Evolutionary conservation across 164 flowering plant species (phyloP), one percentile per base, ranked within the genome.

Genomic region (Litsea cubeba): DNA sequence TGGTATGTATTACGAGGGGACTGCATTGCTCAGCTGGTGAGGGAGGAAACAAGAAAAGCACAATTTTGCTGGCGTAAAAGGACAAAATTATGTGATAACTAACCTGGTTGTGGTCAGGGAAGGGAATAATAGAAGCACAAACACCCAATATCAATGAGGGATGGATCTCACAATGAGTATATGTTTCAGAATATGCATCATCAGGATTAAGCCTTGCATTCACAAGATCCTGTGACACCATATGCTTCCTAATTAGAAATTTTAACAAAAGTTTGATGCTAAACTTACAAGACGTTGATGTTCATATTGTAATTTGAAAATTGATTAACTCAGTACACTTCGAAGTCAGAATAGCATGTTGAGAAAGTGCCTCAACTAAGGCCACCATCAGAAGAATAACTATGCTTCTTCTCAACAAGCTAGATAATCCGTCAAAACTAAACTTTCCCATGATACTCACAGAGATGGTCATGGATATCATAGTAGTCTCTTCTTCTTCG

Each of bases 1-100:
- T 96, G 98, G 79, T 94, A 94, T 2, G 98, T 96, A 76, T 96
- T 96, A 89, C 98, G 98, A 23, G 99, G 99, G 12, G 98, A 96
- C 99, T 96, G 82, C 73, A 80, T 23, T 32, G 69, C 4, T 18
- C 69, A 18, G 54, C 65, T 46, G 60, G 4, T 50, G 5, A 32
- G n/a, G 57, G 65, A 22, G n/a, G 24, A 64, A 20, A 65, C 23
- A 57, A 22, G 18, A 24, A 46, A 0, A 20, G 25, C 22, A 54
- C 50, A 20, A 50, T 57, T 58, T 50, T n/a, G 26, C 12, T 6
- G 15, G 24, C 8, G 10, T 12, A 17, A 11, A 54, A 3, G 24
- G 28, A 51, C 3, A 26, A 18, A 30, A 20, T 62, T 25, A 12
- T 50, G 68, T 2, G 2, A 78, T 5, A 69, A 73, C 54, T 72